A percentile compares a stretch with the other conserved stretches of the same genome.
phyloP scores from a whole-genome alignment of 805 yeast species.

The Kazachstania psychrophila region DNA sequence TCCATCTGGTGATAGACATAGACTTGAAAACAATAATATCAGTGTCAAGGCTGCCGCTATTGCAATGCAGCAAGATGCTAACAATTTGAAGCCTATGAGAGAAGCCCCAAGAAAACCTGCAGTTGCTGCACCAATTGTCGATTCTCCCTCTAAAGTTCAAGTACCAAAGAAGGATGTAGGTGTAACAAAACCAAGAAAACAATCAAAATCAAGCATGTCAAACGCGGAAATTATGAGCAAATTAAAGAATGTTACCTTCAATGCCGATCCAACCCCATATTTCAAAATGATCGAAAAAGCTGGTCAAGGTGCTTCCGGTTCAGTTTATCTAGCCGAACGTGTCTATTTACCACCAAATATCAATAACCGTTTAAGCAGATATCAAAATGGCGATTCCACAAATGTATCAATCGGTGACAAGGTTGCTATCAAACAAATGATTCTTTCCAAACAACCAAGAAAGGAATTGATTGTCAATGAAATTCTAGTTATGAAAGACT shows the following conservation, averaged over 20 bases:
- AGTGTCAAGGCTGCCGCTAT: slow-evolving; percentile 33
- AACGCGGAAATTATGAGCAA: slow-evolving; percentile 81
- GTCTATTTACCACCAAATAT: slow-evolving; percentile 32
- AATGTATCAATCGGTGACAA: slow-evolving; percentile 40
- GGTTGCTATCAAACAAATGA: slow-evolving; percentile 96
- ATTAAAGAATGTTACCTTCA: slow-evolving; percentile 71
- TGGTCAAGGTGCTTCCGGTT: slow-evolving; percentile 98
- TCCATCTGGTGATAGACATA: slow-evolving; percentile 6
- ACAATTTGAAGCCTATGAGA: slow-evolving; percentile 15
- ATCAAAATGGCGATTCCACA: slow-evolving; percentile 13
- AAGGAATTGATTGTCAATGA: slow-evolving; percentile 94
- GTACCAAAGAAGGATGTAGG: slow-evolving; percentile 24
- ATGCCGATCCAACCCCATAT: slow-evolving; percentile 75
- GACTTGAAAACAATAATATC: slow-evolving; percentile 11
- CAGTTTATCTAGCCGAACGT: slow-evolving; percentile 78
- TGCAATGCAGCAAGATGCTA: slow-evolving; percentile 19
- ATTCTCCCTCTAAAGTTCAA: too few species aligned
- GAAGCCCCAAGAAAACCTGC: slow-evolving; percentile 28
- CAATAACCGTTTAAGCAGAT: slow-evolving; percentile 7
- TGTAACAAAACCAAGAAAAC: slow-evolving; percentile 35
- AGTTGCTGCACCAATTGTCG: neutral
- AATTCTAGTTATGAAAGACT: slow-evolving; percentile 91
- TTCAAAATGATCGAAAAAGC: slow-evolving; percentile 73
- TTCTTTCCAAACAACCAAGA: slow-evolving; percentile 79
- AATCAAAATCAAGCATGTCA: slow-evolving; percentile 55